Percentiles rank a stretch among this genome's conserved stretches.
Conservation (phyloP, 805 yeast species). For the Saccharomycodes ludwigii region DNA sequence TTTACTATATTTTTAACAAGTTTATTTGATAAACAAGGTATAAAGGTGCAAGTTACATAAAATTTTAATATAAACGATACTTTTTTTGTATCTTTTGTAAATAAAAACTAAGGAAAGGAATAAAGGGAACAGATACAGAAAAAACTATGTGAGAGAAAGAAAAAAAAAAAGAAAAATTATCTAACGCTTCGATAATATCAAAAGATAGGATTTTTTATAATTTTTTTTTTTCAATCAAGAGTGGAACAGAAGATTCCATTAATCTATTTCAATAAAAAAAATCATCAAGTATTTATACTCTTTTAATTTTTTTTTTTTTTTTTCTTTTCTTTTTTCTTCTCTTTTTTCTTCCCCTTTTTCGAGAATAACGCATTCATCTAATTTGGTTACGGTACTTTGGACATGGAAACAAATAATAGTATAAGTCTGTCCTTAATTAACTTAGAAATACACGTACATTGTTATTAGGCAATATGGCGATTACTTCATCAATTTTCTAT, state of each 20-base stretch:
- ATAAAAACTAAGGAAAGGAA: background rate
- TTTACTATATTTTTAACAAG: background rate
- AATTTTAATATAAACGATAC: constrained; percentile 2
- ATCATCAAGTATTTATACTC: background rate
- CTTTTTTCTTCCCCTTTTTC: background rate
- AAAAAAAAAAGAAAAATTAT: background rate
- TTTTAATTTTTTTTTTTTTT: background rate
- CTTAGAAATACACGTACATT: constrained; percentile 1
- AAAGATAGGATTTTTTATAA: background rate
- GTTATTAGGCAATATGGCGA: background rate
- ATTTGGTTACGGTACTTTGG: too few relatives aligned
- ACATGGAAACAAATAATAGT: too few relatives aligned
- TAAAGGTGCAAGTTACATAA: too few relatives aligned
- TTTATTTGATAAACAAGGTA: too few relatives aligned
- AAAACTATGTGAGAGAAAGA: background rate
- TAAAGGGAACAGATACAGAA: background rate
- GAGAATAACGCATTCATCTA: too few relatives aligned
- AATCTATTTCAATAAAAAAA: background rate
- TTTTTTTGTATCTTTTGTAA: background rate
- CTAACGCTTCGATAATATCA: too few relatives aligned
- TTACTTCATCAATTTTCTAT: too few relatives aligned
- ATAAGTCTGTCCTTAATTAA: too few relatives aligned
- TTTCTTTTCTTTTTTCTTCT: background rate
- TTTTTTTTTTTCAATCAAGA: background rate
- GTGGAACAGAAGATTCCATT: background rate